Conservation (phyloP, 371 early-diverging fungal genomes). For the Syncephalastrum racemosum region DNA sequence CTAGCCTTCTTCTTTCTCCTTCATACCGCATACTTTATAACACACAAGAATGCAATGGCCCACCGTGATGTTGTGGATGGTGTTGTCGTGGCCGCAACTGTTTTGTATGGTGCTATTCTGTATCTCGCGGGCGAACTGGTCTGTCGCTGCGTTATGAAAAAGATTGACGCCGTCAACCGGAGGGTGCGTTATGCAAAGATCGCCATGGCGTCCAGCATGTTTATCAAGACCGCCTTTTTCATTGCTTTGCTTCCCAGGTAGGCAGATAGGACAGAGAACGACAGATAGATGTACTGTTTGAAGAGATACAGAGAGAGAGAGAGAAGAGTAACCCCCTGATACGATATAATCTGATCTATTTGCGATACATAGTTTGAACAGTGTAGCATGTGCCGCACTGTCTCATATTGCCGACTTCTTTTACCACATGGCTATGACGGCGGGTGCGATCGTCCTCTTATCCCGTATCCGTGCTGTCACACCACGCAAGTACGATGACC, state of each 20-base stretch:
- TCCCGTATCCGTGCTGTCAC: conserved; percentile 31
- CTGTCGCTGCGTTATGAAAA: conserved; percentile 2
- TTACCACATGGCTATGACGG: conserved; percentile 38
- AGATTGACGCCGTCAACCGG: neutral
- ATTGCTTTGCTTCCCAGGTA: conserved; percentile 8
- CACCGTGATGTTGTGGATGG: neutral
- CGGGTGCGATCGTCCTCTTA: conserved; percentile 32
- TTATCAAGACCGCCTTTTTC: conserved; percentile 12
- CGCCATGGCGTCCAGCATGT: conserved; percentile 3
- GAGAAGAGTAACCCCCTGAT: neutral
- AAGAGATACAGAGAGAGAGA: neutral
- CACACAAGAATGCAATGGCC: neutral
- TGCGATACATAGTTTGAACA: neutral
- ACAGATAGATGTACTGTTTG: too few species aligned
- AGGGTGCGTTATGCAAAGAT: conserved; percentile 12
- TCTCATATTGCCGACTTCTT: conserved; percentile 32
- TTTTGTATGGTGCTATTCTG: conserved; percentile 7
- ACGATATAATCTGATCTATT: neutral
- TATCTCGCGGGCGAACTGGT: conserved; percentile 5
- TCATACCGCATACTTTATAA: too few species aligned
- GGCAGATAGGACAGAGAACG: too few species aligned
- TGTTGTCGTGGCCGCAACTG: neutral
- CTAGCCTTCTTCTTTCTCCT: neutral
- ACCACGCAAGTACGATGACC: conserved; percentile 20
- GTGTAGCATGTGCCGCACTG: conserved; percentile 16